Evolutionary conservation across 1,139 yeast genomes (phyloP), one percentile per base, ranked within the genome.

Genomic region (Debaryomyces subglobosus): DNA sequence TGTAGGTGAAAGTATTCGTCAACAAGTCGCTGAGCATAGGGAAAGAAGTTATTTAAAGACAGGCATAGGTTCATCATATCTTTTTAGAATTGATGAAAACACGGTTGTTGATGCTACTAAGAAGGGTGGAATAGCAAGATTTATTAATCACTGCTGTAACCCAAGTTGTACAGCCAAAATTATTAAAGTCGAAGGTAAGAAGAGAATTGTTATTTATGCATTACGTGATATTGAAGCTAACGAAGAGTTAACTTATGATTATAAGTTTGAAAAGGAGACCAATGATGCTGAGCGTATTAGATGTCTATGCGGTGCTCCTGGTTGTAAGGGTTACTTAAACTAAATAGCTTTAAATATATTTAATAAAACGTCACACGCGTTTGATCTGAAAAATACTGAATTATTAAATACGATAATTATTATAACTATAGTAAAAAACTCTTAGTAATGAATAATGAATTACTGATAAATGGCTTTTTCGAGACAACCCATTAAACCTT

Each of bases 151-250:
- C 67, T 90, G 97, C 64, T 94, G 99, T 70, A 89, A 87, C 51
- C 99, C 99, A 2, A 91, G 96, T 58, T 94, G 99, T 69, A 91
- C 96, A 0, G 98, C 99, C 2, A 94, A 92, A 64, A 91, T 94
- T 63, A 92, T 94, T 62, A 91, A 91, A 64, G 97, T 91, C 33
- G 97, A 90, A 53, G 98, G 97, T 7, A 86, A 82, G 59, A 91
- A 90, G 70, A 81, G 98, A 66, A 94, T 94, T 72, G 99, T 92
- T 48, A 91, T 94, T 40, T 94, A 92, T 67, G 98, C 99, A 0
- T 72, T 91, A 53, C 75, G 96, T 44, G 97, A 92, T 63, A 86
- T 94, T 50, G 91, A 79, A 4, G 89, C 95, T 8, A 88, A 89
- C 63, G 98, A 94, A 62, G 99, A 94, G 62, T 75, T 94, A 59